phyloP scores from a whole-genome alignment of 345 rosid genomes.

The Populus nigra region DNA sequence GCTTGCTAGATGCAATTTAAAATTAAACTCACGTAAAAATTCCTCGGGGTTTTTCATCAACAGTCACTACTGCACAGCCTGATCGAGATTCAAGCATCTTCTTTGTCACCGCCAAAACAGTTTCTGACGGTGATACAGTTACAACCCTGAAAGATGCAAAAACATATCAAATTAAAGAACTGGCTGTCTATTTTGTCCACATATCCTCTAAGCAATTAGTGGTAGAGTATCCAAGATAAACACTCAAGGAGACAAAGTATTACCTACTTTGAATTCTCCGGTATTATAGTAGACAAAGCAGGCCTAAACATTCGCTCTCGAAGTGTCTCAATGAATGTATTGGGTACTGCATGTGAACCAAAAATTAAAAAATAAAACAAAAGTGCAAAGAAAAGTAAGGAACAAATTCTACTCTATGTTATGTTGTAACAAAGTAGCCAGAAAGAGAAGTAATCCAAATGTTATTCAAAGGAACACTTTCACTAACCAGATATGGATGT shows the following conservation, averaged over 20 bases:
- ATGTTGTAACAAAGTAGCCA: not conserved
- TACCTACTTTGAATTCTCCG: constrained; percentile 98
- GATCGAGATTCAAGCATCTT: constrained; percentile 77
- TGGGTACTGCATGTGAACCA: constrained; percentile 55
- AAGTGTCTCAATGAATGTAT: constrained; percentile 83
- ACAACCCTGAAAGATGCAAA: constrained; percentile 61
- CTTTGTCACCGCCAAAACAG: constrained; percentile 65
- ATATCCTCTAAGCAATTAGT: not conserved
- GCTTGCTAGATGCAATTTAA: constrained; percentile 1
- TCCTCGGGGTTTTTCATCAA: constrained; percentile 77
- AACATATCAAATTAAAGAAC: constrained; percentile 19
- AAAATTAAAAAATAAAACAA: not conserved
- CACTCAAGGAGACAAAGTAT: constrained; percentile 42
- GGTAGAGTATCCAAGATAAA: constrained; percentile 7
- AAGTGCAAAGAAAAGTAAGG: not conserved
- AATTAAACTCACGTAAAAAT: constrained; percentile 75
- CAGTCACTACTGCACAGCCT: constrained; percentile 72
- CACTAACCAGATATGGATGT: constrained; percentile 69
- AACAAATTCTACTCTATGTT: not conserved
- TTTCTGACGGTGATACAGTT: constrained; percentile 75
- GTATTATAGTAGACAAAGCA: constrained; percentile 72
- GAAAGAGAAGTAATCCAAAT: not conserved
- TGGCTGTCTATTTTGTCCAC: not conserved
- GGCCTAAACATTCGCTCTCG: constrained; percentile 94
- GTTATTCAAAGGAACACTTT: not conserved